Conservation (phyloP, 352 stramenopile genomes). For the Pythium aquatile region DNA sequence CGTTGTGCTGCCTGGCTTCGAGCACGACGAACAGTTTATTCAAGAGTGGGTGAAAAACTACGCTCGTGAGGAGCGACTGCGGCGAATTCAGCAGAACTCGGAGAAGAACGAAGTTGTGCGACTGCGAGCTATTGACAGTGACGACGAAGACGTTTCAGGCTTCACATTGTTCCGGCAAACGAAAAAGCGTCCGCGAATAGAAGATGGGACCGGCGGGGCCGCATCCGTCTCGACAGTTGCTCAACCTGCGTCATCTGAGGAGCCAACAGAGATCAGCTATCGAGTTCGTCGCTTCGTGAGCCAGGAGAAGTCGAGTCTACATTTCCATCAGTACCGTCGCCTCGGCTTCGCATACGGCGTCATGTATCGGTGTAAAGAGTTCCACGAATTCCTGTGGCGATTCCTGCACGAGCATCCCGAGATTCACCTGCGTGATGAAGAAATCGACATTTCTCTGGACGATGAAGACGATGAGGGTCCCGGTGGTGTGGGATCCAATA, state of each 20-base stretch:
- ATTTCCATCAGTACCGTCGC: constrained; percentile 69
- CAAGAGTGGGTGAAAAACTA: constrained; percentile 78
- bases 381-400: constrained; percentile 74
- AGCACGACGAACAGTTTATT: constrained; percentile 68
- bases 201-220: not conserved
- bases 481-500: not conserved
- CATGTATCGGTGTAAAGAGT: constrained; percentile 80
- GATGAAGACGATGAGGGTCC: constrained; percentile 33
- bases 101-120: constrained; percentile 57
- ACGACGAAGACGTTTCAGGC: constrained; percentile 34
- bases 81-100: constrained; percentile 60
- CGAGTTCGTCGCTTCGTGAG: constrained; percentile 67
- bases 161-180: constrained; percentile 19
- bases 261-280: constrained; percentile 55
- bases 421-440: constrained; percentile 39
- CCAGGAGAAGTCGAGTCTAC: constrained; percentile 49
- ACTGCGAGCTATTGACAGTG: constrained; percentile 40
- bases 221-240: not conserved
- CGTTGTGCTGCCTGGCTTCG: constrained; percentile 60
- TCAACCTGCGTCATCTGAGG: not conserved
- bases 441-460: constrained; percentile 36
- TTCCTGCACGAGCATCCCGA: constrained; percentile 53
- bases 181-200: constrained; percentile 15
- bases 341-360: constrained; percentile 80
- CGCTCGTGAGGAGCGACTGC: constrained; percentile 68